phyloP scores from a whole-genome alignment of 768 basidiomycete genomes.

The Naganishia randhawae region DNA sequence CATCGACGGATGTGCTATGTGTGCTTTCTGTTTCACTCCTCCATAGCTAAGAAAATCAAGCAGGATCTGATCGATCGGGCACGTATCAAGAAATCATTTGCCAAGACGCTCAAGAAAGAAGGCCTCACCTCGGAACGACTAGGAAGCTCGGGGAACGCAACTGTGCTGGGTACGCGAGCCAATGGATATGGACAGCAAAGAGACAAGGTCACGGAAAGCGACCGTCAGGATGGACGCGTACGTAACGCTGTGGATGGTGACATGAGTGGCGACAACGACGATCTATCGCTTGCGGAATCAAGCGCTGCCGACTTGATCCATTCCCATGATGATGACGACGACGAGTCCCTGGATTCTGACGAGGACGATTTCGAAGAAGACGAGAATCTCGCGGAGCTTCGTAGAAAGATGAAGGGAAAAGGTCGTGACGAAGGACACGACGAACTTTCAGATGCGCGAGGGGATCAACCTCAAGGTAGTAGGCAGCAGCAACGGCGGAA shows the following conservation, averaged over 20 bases:
- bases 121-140: constrained; percentile 73
- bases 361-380: constrained; percentile 19
- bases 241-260: constrained; percentile 35
- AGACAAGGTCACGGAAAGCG: constrained; percentile 23
- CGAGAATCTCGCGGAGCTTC: not conserved
- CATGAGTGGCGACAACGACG: constrained; percentile 17
- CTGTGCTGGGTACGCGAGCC: constrained; percentile 9
- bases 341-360: constrained; percentile 40
- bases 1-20: not conserved
- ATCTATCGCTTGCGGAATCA: not conserved
- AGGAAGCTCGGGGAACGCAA: constrained; percentile 52
- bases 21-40: not conserved
- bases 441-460: not conserved
- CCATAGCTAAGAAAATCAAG: constrained; percentile 45
- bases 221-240: constrained; percentile 30
- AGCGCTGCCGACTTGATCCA: constrained; percentile 24
- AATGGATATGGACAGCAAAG: constrained; percentile 23
- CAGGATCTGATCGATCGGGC: constrained; percentile 46
- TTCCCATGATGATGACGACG: constrained; percentile 59
- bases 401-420: constrained; percentile 21
- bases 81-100: constrained; percentile 52
- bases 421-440: not conserved
- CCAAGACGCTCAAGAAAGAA: constrained; percentile 72
- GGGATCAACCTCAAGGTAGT: not conserved
- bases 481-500: constrained; percentile 5